A percentile compares a stretch with the other conserved stretches of the same genome.
phyloP scores from a whole-genome alignment of 441 rosid genomes.

The Populus hybrid region DNA sequence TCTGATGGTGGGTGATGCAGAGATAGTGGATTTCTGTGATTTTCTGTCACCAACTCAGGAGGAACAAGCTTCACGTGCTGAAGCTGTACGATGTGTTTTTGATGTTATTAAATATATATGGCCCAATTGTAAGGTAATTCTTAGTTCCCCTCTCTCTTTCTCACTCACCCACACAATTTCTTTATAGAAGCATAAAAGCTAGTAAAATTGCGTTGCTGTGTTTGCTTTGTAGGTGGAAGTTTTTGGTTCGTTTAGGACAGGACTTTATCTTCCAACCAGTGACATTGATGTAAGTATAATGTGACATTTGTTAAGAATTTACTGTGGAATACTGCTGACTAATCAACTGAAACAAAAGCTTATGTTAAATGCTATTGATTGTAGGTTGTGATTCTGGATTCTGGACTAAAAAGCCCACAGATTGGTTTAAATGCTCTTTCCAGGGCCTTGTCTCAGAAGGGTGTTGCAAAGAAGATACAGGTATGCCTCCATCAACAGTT shows the following conservation, averaged over 20 bases:
- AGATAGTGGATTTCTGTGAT: constrained; percentile 80
- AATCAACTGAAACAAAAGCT: constrained; percentile 1
- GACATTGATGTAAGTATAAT: constrained; percentile 79
- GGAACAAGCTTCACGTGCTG: constrained; percentile 56
- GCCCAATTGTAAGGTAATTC: constrained; percentile 68
- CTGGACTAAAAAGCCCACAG: constrained; percentile 65
- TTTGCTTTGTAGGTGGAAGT: constrained; percentile 61
- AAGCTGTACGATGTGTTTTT: constrained; percentile 56
- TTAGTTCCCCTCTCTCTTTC: background rate
- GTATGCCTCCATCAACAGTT: constrained; percentile 30
- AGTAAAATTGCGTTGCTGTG: constrained; percentile 8
- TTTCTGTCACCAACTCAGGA: constrained; percentile 78
- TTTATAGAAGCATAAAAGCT: background rate
- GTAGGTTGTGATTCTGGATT: constrained; percentile 78
- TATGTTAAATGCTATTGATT: constrained; percentile 8
- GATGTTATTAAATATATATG: constrained; percentile 79
- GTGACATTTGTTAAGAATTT: background rate
- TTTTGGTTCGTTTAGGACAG: constrained; percentile 82
- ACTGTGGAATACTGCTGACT: constrained; percentile 6
- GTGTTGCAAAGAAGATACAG: constrained; percentile 79
- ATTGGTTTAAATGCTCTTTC: constrained; percentile 75
- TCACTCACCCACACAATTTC: background rate
- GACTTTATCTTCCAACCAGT: constrained; percentile 89
- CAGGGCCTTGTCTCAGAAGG: constrained; percentile 71
- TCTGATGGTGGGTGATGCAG: constrained; percentile 36